These are phyloP conservation scores for Penicillium nucicola DNA, from an alignment of 495 filamentous ascomycete genomes.

Conservation along the genomic window DNA sequence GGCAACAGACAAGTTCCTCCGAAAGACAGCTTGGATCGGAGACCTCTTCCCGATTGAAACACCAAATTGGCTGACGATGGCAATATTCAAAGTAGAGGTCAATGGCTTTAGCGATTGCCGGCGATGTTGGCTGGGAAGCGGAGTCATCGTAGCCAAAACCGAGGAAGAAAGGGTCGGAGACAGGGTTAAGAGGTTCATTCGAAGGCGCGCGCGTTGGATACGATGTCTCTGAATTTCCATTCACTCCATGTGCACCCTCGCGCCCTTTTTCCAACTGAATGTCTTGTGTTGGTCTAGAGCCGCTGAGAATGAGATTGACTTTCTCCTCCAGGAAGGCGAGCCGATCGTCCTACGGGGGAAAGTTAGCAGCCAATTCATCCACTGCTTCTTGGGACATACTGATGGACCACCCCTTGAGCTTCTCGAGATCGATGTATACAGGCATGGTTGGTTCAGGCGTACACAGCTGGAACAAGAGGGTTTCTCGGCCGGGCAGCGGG, in stretches of 20 bases:
- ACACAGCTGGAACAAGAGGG: slow-evolving; percentile 45
- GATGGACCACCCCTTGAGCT: slow-evolving; percentile 29
- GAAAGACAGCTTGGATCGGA: slow-evolving; percentile 32
- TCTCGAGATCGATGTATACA: slow-evolving; percentile 30
- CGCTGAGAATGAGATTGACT: slow-evolving; percentile 43
- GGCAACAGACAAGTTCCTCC: slow-evolving; percentile 42
- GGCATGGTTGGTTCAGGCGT: slow-evolving; percentile 40
- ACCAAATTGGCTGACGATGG: slow-evolving; percentile 48
- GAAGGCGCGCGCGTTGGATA: slow-evolving; percentile 24
- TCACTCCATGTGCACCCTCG: slow-evolving; percentile 12
- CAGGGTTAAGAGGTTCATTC: slow-evolving; percentile 12
- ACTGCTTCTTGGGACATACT: slow-evolving; percentile 21
- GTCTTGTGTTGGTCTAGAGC: slow-evolving; percentile 20
- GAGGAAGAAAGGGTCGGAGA: slow-evolving; percentile 25
- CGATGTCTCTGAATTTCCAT: slow-evolving; percentile 10
- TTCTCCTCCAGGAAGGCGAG: slow-evolving; percentile 47
- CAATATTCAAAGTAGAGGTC: slow-evolving; percentile 45
- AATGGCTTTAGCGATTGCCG: slow-evolving; percentile 30
- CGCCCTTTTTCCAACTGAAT: slow-evolving; percentile 16
- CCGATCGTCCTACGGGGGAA: slow-evolving; percentile 32
- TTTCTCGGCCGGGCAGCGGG: slow-evolving; percentile 45
- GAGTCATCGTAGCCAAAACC: slow-evolving; percentile 32
- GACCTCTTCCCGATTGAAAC: slow-evolving; percentile 43
- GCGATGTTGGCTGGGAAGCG: slow-evolving; percentile 22
- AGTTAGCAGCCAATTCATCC: too few species aligned